phyloP scores from a whole-genome alignment of 176 grass and related monocot species.

The Elymus sibiricus region DNA sequence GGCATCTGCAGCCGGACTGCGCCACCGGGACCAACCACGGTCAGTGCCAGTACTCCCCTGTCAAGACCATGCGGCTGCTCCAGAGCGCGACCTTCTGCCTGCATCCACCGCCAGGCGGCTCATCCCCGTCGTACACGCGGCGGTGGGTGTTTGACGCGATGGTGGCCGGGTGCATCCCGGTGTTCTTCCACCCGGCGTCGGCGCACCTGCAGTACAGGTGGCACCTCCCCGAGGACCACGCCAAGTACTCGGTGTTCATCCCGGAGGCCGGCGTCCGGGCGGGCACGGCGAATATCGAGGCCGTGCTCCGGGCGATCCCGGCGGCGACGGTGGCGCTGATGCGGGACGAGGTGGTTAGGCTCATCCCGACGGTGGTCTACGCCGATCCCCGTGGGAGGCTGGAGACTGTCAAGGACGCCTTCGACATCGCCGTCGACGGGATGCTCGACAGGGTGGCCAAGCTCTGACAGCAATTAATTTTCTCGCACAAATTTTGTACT shows the following conservation, averaged over 20 bases:
- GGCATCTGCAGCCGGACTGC: not conserved
- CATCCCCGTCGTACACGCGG: not conserved
- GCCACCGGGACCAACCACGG: not conserved
- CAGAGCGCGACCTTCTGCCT: constrained; percentile 7
- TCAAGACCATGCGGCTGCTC: not conserved
- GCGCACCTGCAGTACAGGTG: constrained; percentile 2
- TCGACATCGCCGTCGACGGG: not conserved
- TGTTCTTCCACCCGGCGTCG: not conserved
- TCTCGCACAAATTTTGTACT: not conserved
- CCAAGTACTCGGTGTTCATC: not conserved
- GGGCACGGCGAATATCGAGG: not conserved
- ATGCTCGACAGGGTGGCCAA: not conserved
- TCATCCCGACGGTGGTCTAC: not conserved
- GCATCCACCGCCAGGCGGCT: not conserved
- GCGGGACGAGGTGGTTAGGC: not conserved
- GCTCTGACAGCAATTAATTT: not conserved
- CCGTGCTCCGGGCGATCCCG: not conserved
- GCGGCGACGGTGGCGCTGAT: not conserved
- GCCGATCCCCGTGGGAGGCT: not conserved
- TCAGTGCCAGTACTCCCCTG: not conserved
- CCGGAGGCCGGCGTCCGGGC: not conserved
- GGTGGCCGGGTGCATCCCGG: constrained; percentile 5
- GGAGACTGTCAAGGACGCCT: not conserved
- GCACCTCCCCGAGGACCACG: not conserved
- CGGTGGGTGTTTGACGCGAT: constrained; percentile 2